A percentile compares a stretch with the other conserved stretches of the same genome.
Evolutionary conservation across 768 basidiomycete species (phyloP).

Genomic region (Russula vinacea): DNA sequence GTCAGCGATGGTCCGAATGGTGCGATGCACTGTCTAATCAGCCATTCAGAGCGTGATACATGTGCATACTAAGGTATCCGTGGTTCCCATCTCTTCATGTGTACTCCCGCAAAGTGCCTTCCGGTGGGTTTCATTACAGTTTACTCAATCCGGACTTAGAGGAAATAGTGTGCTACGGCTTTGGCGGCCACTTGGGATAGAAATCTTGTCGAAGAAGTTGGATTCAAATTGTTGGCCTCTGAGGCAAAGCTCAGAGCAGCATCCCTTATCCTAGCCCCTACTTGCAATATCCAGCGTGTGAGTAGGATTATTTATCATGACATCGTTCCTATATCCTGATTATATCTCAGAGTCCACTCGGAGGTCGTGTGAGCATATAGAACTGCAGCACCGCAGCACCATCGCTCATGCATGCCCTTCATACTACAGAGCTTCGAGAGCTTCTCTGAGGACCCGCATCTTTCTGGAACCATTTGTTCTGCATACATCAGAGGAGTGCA

Average conservation of each 20-base stretch:
- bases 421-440: conserved; percentile 61
- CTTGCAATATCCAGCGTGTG: conserved; percentile 81
- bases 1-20: conserved; percentile 83
- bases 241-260: conserved; percentile 72
- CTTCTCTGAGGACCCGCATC: conserved; percentile 74
- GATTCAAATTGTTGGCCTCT: conserved; percentile 59
- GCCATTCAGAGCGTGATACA: conserved; percentile 4
- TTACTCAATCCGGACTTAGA: conserved; percentile 1
- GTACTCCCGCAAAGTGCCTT: conserved; percentile 75
- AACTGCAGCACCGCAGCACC: conserved; percentile 23
- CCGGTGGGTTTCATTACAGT: conserved; percentile 44
- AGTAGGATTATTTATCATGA: conserved; percentile 25
- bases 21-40: conserved; percentile 32
- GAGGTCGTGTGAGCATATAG: conserved; percentile 52
- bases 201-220: conserved; percentile 59
- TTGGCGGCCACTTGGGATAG: conserved; percentile 68
- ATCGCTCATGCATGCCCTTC: not conserved
- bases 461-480: conserved; percentile 67
- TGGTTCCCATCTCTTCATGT: conserved; percentile 77
- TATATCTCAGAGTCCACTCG: conserved; percentile 55
- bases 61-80: conserved; percentile 43
- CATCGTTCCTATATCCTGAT: not conserved
- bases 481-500: conserved; percentile 78
- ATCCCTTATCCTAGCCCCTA: conserved; percentile 71
- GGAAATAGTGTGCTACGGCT: conserved; percentile 57